Evolutionary conservation across 1,284 basidiomycete genomes (phyloP).

Genomic region (Afroboletus lepidellus): DNA sequence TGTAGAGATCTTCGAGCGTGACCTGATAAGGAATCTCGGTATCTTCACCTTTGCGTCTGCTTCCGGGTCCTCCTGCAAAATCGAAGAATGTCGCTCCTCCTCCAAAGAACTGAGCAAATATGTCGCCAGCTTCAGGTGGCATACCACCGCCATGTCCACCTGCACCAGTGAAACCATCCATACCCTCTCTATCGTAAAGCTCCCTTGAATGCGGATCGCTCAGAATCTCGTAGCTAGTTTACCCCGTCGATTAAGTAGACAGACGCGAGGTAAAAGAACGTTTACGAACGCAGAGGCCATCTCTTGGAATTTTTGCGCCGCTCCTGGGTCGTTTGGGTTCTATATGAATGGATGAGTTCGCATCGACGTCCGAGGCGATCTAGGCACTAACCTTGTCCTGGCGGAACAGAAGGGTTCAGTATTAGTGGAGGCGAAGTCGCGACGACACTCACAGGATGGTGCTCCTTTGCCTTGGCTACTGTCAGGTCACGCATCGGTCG

Average conservation of each 20-base stretch:
- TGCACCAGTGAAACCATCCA: constrained; percentile 57
- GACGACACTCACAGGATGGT: constrained; percentile 76
- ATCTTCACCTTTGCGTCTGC: constrained; percentile 62
- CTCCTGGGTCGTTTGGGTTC: constrained; percentile 79
- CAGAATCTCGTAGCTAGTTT: constrained; percentile 78
- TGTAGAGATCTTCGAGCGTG: constrained; percentile 90
- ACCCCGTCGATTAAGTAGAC: constrained; percentile 5
- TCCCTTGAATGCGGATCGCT: constrained; percentile 76
- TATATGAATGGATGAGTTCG: constrained; percentile 29
- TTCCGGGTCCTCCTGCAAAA: constrained; percentile 45
- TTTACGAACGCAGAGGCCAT: constrained; percentile 77
- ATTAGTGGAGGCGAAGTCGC: background rate
- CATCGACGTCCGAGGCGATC: background rate
- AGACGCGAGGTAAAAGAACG: background rate
- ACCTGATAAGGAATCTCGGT: constrained; percentile 82
- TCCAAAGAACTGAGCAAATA: constrained; percentile 81
- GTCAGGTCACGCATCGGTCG: constrained; percentile 25
- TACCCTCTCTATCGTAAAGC: constrained; percentile 80
- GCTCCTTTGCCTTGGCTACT: constrained; percentile 71
- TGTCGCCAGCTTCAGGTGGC: constrained; percentile 65
- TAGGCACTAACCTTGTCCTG: constrained; percentile 61
- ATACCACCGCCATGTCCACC: constrained; percentile 47
- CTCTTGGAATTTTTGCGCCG: constrained; percentile 82
- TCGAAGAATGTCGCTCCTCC: constrained; percentile 56
- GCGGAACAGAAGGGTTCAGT: constrained; percentile 8